Evolutionary conservation across 257 asterid species (phyloP), one percentile per base, ranked within the genome.

Genomic region (Penstemon eatonii): DNA sequence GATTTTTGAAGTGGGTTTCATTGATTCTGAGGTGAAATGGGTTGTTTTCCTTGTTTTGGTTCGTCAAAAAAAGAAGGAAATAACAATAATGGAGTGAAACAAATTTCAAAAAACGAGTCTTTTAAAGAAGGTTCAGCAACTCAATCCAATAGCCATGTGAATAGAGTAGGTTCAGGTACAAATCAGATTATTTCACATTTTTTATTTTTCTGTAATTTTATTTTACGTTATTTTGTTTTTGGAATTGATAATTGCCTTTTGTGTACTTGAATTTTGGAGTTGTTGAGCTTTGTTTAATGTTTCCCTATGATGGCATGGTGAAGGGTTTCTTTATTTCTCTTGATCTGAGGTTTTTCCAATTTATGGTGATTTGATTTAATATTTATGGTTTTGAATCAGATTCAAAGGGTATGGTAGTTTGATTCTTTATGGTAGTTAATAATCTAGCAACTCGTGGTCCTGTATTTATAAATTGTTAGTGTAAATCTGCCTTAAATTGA

Each of bases 1-100:
- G 76, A 76, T 69, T 56, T 71, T 76, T 70, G 78, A 60, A 75
- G 85, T 75, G 83, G 82, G 82, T 79, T 75, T 75, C 50, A 5
- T 59, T 77, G 72, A 73, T 71, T 76, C 63, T 76, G 70, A 71
- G 80, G 68, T 74, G 82, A 79, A 65, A 84, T 84, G 96, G 98
- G 95, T 80, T 89, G 96, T 83, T 85, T 89, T 61, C 88, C 96
- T 43, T 91, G 98, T 79, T 84, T 89, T 81, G 86, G 86, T 85
- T 89, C 98, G 80, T 85, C 95, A 69, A 70, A 79, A 49, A 79
- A 82, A 74, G 83, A 70, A 71, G 85, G 72, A 52, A 71, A 63
- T 45, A 61, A 55, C 25, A 50, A 42, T 56, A 83, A 82, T 76
- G 88, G 80, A 53, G 92, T 82, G 63, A 88, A 85, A 66, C 84